These are phyloP conservation scores for Saccharomycopsis vini DNA, from an alignment of 805 yeast genomes.

Conservation along the genomic window DNA sequence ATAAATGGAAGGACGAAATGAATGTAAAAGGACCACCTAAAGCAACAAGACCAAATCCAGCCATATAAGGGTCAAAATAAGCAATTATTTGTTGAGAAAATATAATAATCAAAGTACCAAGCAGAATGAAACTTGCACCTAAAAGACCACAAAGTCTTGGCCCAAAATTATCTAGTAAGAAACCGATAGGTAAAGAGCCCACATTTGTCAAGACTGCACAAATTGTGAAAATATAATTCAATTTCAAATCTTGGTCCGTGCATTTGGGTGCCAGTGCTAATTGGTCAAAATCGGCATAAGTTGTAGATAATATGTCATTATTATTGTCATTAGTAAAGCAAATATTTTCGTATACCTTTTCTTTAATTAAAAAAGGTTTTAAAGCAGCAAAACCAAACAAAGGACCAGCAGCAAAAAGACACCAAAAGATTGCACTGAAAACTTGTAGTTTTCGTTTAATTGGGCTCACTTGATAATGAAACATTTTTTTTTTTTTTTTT, in stretches of 20 bases:
- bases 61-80: slow-evolving; percentile 52
- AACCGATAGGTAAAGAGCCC: slow-evolving; percentile 76
- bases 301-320: background rate
- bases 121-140: slow-evolving; percentile 52
- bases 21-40: slow-evolving; percentile 92
- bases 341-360: slow-evolving; percentile 62
- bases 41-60: slow-evolving; percentile 71
- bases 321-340: slow-evolving; percentile 33
- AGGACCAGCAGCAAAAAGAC: slow-evolving; percentile 86
- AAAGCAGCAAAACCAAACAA: slow-evolving; percentile 96
- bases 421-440: slow-evolving; percentile 73
- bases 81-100: slow-evolving; percentile 25
- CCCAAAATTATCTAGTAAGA: slow-evolving; percentile 70
- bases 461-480: slow-evolving; percentile 6
- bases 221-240: slow-evolving; percentile 74
- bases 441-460: slow-evolving; percentile 38
- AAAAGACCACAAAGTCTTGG: slow-evolving; percentile 71
- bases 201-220: slow-evolving; percentile 85
- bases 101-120: slow-evolving; percentile 45
- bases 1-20: slow-evolving; percentile 82
- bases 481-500: too few relatives aligned
- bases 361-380: slow-evolving; percentile 68
- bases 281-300: background rate
- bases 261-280: slow-evolving; percentile 33
- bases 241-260: slow-evolving; percentile 66